A percentile compares a stretch with the other conserved stretches of the same genome.
These are phyloP conservation scores for Periconia macrospinosa DNA, from an alignment of 2,329 filamentous ascomycete genomes.

Conservation along the genomic window DNA sequence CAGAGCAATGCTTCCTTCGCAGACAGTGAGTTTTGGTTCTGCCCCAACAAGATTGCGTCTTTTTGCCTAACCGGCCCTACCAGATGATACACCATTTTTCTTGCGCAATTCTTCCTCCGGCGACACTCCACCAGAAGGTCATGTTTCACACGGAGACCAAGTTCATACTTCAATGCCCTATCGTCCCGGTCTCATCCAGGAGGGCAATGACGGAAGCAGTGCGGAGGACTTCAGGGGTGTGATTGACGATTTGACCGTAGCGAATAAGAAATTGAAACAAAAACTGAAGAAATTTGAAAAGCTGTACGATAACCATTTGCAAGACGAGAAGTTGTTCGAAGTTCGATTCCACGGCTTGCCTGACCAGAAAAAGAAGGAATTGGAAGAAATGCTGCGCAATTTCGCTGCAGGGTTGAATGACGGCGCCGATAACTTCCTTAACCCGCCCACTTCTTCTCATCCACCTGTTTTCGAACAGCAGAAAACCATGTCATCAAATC, in stretches of 20 bases:
- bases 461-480: slow-evolving; percentile 56
- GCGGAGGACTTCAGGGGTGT: slow-evolving; percentile 78
- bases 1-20: slow-evolving; percentile 41
- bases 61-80: slow-evolving; percentile 3
- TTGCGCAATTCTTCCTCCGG: slow-evolving; percentile 50
- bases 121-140: slow-evolving; percentile 44
- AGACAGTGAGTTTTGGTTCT: slow-evolving; percentile 41
- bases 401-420: slow-evolving; percentile 68
- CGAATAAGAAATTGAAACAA: slow-evolving; percentile 78
- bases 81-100: slow-evolving; percentile 49
- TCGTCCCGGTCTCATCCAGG: slow-evolving; percentile 43
- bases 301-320: slow-evolving; percentile 65
- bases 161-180: slow-evolving; percentile 25
- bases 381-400: slow-evolving; percentile 72
- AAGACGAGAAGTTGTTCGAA: slow-evolving; percentile 79
- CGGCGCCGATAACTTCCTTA: slow-evolving; percentile 19
- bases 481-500: slow-evolving; percentile 63
- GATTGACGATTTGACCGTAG: slow-evolving; percentile 83
- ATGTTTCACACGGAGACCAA: slow-evolving; percentile 19
- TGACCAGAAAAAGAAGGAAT: slow-evolving; percentile 71
- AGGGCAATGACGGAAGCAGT: slow-evolving; percentile 57
- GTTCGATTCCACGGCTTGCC: slow-evolving; percentile 76
- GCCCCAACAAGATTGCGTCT: not conserved
- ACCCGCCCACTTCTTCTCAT: slow-evolving; percentile 36
- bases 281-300: slow-evolving; percentile 72